Base-by-base conservation (phyloP, 495 filamentous ascomycete genomes). In the Hypomontagnella submonticulosa region DNA sequence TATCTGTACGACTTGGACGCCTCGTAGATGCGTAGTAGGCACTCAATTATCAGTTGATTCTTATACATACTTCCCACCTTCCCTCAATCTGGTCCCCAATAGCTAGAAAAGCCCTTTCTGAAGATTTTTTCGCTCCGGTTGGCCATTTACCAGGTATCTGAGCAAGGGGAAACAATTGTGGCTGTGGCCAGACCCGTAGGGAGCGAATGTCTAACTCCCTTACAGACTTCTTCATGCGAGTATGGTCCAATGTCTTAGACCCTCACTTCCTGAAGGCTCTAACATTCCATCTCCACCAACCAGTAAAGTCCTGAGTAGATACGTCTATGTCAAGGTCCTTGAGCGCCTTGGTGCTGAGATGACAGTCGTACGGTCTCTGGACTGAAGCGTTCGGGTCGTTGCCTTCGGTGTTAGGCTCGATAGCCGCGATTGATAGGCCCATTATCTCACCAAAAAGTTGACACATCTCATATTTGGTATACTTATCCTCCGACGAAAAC, bases 381-480 rank as follows among this genome's bases (percentile, higher is more conserved):
- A 92, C 91, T 18, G 82, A 80, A 23, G 87, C 87, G 36, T 86
- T 88, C 20, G 89, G 90, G 54, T 94, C 90, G 68, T 92, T 90
- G 4, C 88, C 89, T 70, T 92, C 82, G 54, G 88, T 83, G 67
- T 92, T 92, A 9, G 86, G 77, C 61, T 84, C 81, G 75, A 97
- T 89, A 20, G 85, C 83, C 34, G 85, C 82, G n/a, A 92, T 76
- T 6, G 90, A 80, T 49, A 96, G 73, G 1, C 91, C 92, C 79
- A 94, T 83, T 56, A 97, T 91, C 62, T 93, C 87, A 12, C 86
- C 90, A 70, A 97, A 85, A 15, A 86, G 78, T 78, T 92, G 78
- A 72, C 90, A 93, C 42, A 97, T 97, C 75, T 93, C 87, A 72
- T 93, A 97, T 80, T 97, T 97, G 43, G 93, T 97, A 78, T 88